Evolutionary conservation across 345 rosid genomes (phyloP).

Genomic region (Boechera divaricarpa): DNA sequence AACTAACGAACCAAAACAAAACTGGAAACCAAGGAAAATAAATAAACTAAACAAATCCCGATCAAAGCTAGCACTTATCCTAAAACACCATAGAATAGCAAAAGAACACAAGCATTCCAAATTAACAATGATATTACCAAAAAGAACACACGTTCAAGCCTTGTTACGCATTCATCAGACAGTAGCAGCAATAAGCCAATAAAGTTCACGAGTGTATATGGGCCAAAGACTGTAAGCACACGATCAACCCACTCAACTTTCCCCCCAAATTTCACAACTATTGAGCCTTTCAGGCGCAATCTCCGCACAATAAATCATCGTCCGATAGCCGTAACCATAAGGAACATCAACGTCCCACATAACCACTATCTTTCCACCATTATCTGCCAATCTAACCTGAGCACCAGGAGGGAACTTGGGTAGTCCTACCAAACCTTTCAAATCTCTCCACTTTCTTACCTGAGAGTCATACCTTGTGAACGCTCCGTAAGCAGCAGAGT

Average conservation of each 20-base stretch:
- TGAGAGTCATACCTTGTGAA: neutral
- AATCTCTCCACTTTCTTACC: neutral
- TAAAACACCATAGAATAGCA: neutral
- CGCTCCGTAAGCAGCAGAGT: neutral
- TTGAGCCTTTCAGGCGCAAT: neutral
- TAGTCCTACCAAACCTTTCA: neutral
- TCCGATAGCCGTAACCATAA: neutral
- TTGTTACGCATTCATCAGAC: neutral
- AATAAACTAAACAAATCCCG: neutral
- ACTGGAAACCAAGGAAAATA: too few species aligned
- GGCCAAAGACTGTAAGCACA: neutral
- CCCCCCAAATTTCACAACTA: neutral
- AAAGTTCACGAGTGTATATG: neutral
- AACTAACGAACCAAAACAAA: neutral
- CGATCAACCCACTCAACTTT: neutral
- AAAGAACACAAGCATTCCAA: neutral
- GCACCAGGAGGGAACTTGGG: neutral
- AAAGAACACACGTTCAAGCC: neutral
- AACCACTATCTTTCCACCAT: conserved; percentile 8
- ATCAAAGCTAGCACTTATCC: neutral
- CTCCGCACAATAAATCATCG: neutral
- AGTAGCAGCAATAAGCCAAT: neutral
- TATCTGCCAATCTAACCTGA: conserved; percentile 8
- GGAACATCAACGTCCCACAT: neutral
- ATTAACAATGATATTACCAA: neutral